Evolutionary conservation across 2,329 filamentous ascomycete genomes (phyloP).

Genomic region (Claviceps sp.): DNA sequence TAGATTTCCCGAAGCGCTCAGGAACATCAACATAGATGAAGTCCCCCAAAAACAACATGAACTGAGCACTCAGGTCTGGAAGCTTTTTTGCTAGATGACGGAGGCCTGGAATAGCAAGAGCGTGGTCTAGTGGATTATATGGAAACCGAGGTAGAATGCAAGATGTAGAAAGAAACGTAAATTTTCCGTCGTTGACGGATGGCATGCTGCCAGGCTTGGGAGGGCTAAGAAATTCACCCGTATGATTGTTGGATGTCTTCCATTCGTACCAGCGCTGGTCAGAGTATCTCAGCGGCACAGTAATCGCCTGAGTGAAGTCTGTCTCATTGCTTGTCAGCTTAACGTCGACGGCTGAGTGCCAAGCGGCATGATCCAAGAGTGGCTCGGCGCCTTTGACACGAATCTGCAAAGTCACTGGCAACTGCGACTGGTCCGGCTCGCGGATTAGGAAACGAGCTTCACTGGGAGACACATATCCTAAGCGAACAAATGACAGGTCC

Average conservation of each 20-base stretch:
- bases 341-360: slow-evolving; percentile 55
- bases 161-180: slow-evolving; percentile 84
- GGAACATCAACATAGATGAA: slow-evolving; percentile 91
- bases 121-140: slow-evolving; percentile 72
- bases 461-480: slow-evolving; percentile 73
- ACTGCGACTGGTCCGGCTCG: slow-evolving; percentile 61
- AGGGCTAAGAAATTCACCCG: slow-evolving; percentile 67
- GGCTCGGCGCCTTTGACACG: slow-evolving; percentile 37
- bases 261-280: slow-evolving; percentile 72
- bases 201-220: slow-evolving; percentile 55
- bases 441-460: slow-evolving; percentile 73
- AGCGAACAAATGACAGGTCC: slow-evolving; percentile 70
- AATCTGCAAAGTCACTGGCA: slow-evolving; percentile 64
- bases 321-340: slow-evolving; percentile 57
- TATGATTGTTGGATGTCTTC: slow-evolving; percentile 73
- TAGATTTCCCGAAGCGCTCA: slow-evolving; percentile 55
- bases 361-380: slow-evolving; percentile 43
- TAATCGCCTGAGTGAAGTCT: slow-evolving; percentile 67
- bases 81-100: slow-evolving; percentile 62
- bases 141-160: slow-evolving; percentile 89
- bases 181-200: slow-evolving; percentile 49
- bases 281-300: slow-evolving; percentile 47
- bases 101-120: slow-evolving; percentile 70
- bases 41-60: slow-evolving; percentile 73
- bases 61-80: slow-evolving; percentile 57